Conservation (phyloP, 225 moss, liverwort and hornwort species). For the Pseudisothecium myosuroides region DNA sequence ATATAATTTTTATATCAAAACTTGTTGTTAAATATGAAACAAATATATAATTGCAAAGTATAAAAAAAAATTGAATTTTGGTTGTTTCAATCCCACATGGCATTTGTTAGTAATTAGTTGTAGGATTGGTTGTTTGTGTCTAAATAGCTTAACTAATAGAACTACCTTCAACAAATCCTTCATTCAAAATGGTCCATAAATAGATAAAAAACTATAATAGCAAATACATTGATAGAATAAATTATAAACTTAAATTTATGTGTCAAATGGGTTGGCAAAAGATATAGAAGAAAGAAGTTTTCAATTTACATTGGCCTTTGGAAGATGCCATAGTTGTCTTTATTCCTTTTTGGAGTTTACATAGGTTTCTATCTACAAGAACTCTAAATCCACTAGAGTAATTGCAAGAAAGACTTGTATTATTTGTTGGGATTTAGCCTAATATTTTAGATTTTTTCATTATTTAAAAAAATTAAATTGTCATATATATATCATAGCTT, state of each 20-base stretch:
- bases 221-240: neutral
- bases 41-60: neutral
- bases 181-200: neutral
- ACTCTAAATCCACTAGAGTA: neutral
- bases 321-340: neutral
- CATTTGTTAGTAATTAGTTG: no score
- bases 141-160: no score
- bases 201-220: neutral
- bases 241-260: no score
- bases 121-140: neutral
- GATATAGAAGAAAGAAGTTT: neutral
- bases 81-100: neutral
- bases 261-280: neutral
- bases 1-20: neutral
- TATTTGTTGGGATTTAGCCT: neutral
- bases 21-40: accelerated
- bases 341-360: neutral
- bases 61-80: neutral
- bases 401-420: neutral
- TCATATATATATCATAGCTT: no score
- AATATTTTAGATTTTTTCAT: no score
- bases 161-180: neutral
- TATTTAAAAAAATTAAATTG: no score
- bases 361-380: neutral
- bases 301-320: neutral